phyloP scores from a whole-genome alignment of 2,329 filamentous ascomycete genomes.

The Scytalidium sp. region DNA sequence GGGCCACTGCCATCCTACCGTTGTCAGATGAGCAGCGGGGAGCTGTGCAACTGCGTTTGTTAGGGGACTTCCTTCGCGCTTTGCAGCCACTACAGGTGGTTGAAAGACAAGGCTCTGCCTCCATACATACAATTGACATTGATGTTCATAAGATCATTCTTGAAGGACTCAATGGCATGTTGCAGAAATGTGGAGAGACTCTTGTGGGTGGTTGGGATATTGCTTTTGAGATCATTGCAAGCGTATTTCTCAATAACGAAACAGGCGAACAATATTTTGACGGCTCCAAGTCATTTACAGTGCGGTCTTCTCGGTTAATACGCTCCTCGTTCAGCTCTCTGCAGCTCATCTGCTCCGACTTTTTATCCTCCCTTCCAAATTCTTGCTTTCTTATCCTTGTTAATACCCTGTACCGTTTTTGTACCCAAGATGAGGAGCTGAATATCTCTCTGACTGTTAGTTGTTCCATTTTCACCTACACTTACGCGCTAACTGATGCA shows the following conservation, averaged over 20 bases:
- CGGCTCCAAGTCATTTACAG: constrained; percentile 30
- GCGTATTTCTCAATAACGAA: constrained; percentile 61
- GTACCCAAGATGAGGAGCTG: constrained; percentile 83
- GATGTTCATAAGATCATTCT: constrained; percentile 79
- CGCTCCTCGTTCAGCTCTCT: constrained; percentile 84
- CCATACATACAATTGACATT: constrained; percentile 62
- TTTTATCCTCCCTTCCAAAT: constrained; percentile 70
- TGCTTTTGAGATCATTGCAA: constrained; percentile 80
- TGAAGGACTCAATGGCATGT: constrained; percentile 74
- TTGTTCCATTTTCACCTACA: constrained; percentile 6
- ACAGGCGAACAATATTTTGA: constrained; percentile 11
- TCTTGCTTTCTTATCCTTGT: constrained; percentile 75
- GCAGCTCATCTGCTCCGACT: constrained; percentile 93
- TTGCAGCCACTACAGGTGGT: constrained; percentile 55
- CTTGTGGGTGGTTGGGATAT: constrained; percentile 81
- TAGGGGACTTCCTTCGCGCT: constrained; percentile 63
- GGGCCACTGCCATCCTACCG: constrained; percentile 52
- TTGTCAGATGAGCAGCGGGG: constrained; percentile 50
- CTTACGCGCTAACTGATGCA: constrained; percentile 12
- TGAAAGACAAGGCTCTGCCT: constrained; percentile 51
- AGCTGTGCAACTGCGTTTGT: constrained; percentile 67
- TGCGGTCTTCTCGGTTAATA: constrained; percentile 71
- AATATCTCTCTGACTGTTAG: constrained; percentile 89
- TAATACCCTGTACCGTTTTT: constrained; percentile 86
- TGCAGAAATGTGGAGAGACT: constrained; percentile 86